Conservation (phyloP, 192 early-diverging fungal species). For the Coemansia umbellata region DNA sequence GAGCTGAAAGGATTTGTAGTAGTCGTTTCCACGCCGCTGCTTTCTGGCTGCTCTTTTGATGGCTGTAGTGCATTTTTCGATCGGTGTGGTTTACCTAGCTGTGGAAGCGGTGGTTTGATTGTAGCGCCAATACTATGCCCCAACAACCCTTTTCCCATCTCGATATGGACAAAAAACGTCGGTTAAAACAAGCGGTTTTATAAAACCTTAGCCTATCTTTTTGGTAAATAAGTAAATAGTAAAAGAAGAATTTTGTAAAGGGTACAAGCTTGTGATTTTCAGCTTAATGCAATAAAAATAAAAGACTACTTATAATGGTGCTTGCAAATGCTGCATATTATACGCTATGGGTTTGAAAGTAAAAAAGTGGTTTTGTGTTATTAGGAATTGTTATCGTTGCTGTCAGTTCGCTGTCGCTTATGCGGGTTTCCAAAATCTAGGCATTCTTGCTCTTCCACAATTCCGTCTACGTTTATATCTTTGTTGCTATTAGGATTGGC, state of each 20-base stretch:
- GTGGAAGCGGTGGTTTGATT: slow-evolving; percentile 22
- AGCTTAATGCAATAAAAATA: too few species aligned
- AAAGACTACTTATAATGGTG: too few species aligned
- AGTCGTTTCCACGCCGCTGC: slow-evolving; percentile 4
- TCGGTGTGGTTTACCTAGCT: slow-evolving; percentile 10
- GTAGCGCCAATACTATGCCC: background rate
- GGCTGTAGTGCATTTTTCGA: slow-evolving; percentile 30
- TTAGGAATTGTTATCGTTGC: too few species aligned
- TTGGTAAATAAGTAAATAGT: too few species aligned
- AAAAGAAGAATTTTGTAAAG: too few species aligned
- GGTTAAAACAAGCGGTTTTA: too few species aligned
- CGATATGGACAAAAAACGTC: too few species aligned
- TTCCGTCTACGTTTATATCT: background rate
- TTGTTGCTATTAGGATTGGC: background rate
- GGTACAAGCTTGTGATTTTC: too few species aligned
- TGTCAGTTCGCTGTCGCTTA: slow-evolving; percentile 19
- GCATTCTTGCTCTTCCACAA: background rate
- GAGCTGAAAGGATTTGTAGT: slow-evolving; percentile 33
- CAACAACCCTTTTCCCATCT: background rate
- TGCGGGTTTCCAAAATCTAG: background rate
- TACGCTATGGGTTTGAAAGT: too few species aligned
- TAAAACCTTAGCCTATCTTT: too few species aligned
- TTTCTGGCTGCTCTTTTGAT: slow-evolving; percentile 39
- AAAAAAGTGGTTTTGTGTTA: too few species aligned
- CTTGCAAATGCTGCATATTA: too few species aligned